Base-by-base conservation (phyloP, 2,329 filamentous ascomycete genomes). In the Talaromyces islandicus region DNA sequence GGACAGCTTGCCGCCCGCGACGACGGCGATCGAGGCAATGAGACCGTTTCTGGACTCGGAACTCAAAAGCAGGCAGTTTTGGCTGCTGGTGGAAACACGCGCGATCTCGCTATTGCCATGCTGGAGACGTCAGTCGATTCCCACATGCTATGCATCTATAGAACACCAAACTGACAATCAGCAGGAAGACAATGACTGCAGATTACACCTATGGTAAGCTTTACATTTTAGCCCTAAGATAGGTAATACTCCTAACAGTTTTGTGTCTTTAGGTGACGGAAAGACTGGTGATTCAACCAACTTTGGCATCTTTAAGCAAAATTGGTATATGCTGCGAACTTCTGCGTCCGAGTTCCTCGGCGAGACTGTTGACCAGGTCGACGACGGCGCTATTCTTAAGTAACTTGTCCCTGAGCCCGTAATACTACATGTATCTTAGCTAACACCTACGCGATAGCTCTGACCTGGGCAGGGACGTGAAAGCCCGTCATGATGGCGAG, bases 81-180 rank as follows among this genome's bases (percentile, higher is more conserved):
- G 17, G 61, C 56, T 17, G 66, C 65, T 3, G 68, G 70, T 9
- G 70, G 68, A 4, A 67, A 64, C 60, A 67, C 66, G n/a, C 62
- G 70, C 3, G 70, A 72, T 54, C 52, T 72, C 1, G 70, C 70
- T 29, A 71, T 72, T 56, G 70, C 70, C 7, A 71, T 71, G 70
- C 64, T 72, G 11, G 68, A 72, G 59, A 70, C 66, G 32, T 67
- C 69, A 53, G 62, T 41, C 24, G 21, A 48, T 48, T 48, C 21
- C 43, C 19, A 48, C 24, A 21, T 48, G 11, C n/a, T 24, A 21
- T 48, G 21, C 6, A 48, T 24, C 6, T 48, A 48, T 21, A 24
- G 21, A 48, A 14, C 9, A 10, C 11, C 11, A 3, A 48, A 24
- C 43, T 48, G 19, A 48, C 43, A 48, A 48, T 48, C 6, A 11